A percentile compares a stretch with the other conserved stretches of the same genome.
Evolutionary conservation across 495 filamentous ascomycete genomes (phyloP).

Genomic region (Penicillium paradoxum): DNA sequence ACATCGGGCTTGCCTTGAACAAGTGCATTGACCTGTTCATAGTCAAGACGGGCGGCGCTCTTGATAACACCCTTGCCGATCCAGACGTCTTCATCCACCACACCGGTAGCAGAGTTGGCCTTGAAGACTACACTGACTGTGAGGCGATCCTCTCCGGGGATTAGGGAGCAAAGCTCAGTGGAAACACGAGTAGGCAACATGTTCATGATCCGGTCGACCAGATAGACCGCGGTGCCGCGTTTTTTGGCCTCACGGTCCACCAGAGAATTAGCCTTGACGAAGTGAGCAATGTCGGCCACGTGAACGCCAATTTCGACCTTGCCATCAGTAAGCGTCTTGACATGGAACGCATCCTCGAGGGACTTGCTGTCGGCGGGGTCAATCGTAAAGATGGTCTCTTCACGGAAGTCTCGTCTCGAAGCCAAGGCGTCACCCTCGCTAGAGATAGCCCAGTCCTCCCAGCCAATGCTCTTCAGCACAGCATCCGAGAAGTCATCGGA

Average conservation of each 20-base stretch:
- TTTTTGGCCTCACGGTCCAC: slow-evolving; percentile 98
- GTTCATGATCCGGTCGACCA: slow-evolving; percentile 86
- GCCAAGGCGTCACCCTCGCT: slow-evolving; percentile 76
- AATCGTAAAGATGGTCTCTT: slow-evolving; percentile 86
- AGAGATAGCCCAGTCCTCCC: slow-evolving; percentile 83
- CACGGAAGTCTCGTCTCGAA: slow-evolving; percentile 83
- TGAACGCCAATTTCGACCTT: slow-evolving; percentile 93
- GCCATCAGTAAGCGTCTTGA: slow-evolving; percentile 75
- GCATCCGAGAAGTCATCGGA: slow-evolving; percentile 97
- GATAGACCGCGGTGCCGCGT: slow-evolving; percentile 89
- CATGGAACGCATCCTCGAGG: slow-evolving; percentile 86
- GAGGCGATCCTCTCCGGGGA: slow-evolving; percentile 79
- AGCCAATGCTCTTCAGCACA: slow-evolving; percentile 85
- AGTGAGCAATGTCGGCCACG: slow-evolving; percentile 93
- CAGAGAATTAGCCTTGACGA: slow-evolving; percentile 92
- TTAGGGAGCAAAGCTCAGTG: slow-evolving; percentile 79
- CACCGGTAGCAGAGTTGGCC: slow-evolving; percentile 71
- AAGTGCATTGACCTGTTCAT: slow-evolving; percentile 78
- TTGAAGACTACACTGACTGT: slow-evolving; percentile 90
- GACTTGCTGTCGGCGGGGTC: slow-evolving; percentile 78
- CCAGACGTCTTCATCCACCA: slow-evolving; percentile 76
- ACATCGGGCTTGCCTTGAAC: slow-evolving; percentile 57
- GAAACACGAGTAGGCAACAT: slow-evolving; percentile 83
- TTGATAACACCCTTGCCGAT: slow-evolving; percentile 91
- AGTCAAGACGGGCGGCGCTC: slow-evolving; percentile 77